phyloP scores from a whole-genome alignment of 2,329 filamentous ascomycete genomes.

The Colletotrichum sp. region DNA sequence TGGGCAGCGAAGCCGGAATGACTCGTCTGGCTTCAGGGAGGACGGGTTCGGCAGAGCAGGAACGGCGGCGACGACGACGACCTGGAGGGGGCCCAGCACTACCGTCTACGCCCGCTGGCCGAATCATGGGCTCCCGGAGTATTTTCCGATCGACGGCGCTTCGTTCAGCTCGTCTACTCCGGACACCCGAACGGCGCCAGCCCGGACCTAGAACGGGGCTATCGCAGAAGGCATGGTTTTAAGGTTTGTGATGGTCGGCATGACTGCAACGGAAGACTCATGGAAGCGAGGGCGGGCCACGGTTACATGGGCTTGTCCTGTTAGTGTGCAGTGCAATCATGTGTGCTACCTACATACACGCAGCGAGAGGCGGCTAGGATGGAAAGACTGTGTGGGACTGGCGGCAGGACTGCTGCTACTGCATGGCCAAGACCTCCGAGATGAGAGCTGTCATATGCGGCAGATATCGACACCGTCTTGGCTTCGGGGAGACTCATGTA shows the following conservation, averaged over 20 bases:
- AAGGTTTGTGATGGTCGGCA: not conserved
- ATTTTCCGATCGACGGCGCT: not conserved
- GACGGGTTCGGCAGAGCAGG: not conserved
- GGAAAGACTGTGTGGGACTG: not conserved
- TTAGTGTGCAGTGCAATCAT: not conserved
- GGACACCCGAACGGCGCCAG: not conserved
- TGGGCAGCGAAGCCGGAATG: not conserved
- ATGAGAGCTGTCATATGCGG: not conserved
- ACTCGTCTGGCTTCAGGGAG: not conserved
- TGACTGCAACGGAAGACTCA: not conserved
- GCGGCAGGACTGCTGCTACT: not conserved
- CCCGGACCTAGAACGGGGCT: not conserved
- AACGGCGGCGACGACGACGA: not conserved
- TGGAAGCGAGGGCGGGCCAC: constrained; percentile 1
- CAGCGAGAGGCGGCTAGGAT: not conserved
- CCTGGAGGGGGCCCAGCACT: not conserved
- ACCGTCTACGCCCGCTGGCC: not conserved
- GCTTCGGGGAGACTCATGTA: not conserved
- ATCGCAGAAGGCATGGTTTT: not conserved
- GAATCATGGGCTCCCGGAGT: not conserved
- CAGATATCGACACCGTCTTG: not conserved
- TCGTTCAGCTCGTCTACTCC: not conserved
- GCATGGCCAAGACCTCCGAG: not conserved
- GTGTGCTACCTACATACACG: not conserved
- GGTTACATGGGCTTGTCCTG: not conserved